phyloP scores from a whole-genome alignment of 495 filamentous ascomycete species.

The Podospora anserina region DNA sequence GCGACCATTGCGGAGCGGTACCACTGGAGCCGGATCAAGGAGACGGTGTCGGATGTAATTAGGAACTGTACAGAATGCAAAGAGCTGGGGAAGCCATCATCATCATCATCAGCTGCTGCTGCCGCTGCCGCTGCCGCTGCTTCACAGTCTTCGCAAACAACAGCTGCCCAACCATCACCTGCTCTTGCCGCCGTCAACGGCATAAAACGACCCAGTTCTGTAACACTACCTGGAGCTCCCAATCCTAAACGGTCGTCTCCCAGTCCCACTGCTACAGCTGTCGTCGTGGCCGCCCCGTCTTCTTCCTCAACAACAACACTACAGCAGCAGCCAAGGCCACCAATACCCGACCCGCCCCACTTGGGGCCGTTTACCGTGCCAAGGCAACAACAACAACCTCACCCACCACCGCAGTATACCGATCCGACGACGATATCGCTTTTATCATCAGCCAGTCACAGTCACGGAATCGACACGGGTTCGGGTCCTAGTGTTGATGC shows the following conservation, averaged over 20 bases:
- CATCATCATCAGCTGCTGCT: slow-evolving; percentile 22
- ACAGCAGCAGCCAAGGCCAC: slow-evolving; percentile 5
- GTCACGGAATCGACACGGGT: not conserved
- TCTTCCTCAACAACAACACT: slow-evolving; percentile 26
- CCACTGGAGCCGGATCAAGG: slow-evolving; percentile 99
- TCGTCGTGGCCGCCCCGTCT: slow-evolving; percentile 3
- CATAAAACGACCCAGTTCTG: slow-evolving; percentile 29
- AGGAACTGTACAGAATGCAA: slow-evolving; percentile 89
- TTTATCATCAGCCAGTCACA: slow-evolving; percentile 23
- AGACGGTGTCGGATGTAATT: slow-evolving; percentile 93
- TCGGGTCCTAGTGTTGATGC: not conserved
- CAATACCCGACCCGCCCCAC: slow-evolving; percentile 20
- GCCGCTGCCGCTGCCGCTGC: slow-evolving; percentile 12
- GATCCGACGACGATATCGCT: slow-evolving; percentile 36
- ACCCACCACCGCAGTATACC: slow-evolving; percentile 27
- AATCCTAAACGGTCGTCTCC: slow-evolving; percentile 33
- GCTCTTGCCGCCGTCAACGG: slow-evolving; percentile 14
- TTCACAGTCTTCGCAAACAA: slow-evolving; percentile 1
- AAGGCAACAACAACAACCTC: slow-evolving; percentile 24
- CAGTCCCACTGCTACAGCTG: slow-evolving; percentile 16
- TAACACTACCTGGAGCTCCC: slow-evolving; percentile 19
- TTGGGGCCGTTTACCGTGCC: slow-evolving; percentile 26
- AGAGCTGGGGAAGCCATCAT: slow-evolving; percentile 60
- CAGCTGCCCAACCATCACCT: not conserved
- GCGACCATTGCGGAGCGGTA: slow-evolving; percentile 89